Evolutionary conservation across 129 eudicot genomes (phyloP).

Genomic region (Oenanthe sinensis): DNA sequence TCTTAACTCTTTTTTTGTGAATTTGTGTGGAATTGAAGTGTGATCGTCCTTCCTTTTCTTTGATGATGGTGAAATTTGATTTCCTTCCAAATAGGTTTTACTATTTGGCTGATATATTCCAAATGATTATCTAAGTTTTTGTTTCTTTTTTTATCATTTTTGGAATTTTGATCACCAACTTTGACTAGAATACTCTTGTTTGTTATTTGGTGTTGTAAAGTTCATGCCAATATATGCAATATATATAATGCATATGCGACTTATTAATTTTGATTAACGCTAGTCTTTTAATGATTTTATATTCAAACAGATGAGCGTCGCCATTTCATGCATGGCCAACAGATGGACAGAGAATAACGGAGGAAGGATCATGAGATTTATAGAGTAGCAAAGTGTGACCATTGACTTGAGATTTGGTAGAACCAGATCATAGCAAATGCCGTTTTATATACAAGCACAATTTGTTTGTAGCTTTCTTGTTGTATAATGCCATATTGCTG

Average conservation of each 20-base stretch:
- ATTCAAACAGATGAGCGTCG: slow-evolving; percentile 33
- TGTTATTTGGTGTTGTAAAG: not conserved
- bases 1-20: not conserved
- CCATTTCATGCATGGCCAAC: slow-evolving; percentile 25
- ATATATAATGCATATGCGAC: not conserved
- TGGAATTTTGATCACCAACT: not conserved
- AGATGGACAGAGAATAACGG: slow-evolving; percentile 26
- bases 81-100: not conserved
- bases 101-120: not conserved
- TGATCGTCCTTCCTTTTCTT: not conserved
- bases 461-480: not conserved
- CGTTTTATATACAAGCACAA: not conserved
- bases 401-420: not conserved
- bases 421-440: slow-evolving; percentile 3
- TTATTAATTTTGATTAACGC: not conserved
- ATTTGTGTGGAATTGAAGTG: not conserved
- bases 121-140: not conserved
- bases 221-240: not conserved
- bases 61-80: not conserved
- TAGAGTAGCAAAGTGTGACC: slow-evolving; percentile 6
- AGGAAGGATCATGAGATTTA: not conserved
- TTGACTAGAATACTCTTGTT: not conserved
- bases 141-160: not conserved
- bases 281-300: not conserved
- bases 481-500: not conserved